phyloP scores from a whole-genome alignment of 352 stramenopile species.

The Phytophthora europaea region DNA sequence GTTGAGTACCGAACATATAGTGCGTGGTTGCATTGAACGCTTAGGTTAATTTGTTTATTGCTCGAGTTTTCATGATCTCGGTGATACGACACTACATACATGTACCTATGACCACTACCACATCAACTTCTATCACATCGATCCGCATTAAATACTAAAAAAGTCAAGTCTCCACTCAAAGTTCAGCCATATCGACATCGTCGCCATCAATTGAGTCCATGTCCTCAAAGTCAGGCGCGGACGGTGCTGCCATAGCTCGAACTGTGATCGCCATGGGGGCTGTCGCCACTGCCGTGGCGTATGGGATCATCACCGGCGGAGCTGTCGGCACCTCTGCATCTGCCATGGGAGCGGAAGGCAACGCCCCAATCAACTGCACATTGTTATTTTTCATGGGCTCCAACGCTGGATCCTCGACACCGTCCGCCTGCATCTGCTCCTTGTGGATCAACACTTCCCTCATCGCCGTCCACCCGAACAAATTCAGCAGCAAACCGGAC shows the following conservation, averaged over 20 bases:
- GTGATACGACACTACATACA: constrained; percentile 12
- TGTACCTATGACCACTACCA: constrained; percentile 15
- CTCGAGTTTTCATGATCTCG: constrained; percentile 18
- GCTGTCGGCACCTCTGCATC: constrained; percentile 38
- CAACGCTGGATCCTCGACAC: constrained; percentile 43
- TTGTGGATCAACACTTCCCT: constrained; percentile 62
- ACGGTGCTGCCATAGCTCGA: constrained; percentile 49
- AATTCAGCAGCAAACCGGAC: constrained; percentile 48
- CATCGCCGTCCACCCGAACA: constrained; percentile 69
- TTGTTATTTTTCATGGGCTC: constrained; percentile 51
- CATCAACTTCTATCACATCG: constrained; percentile 41
- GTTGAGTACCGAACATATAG: too few relatives aligned
- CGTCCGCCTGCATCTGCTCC: constrained; percentile 54
- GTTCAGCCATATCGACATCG: constrained; percentile 31
- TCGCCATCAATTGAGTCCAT: constrained; percentile 37
- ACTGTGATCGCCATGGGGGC: constrained; percentile 34
- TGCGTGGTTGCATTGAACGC: not conserved
- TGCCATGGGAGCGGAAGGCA: constrained; percentile 40
- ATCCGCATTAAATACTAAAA: constrained; percentile 40
- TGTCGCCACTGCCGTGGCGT: constrained; percentile 33
- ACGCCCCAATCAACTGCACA: constrained; percentile 60
- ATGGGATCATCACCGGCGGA: constrained; percentile 38
- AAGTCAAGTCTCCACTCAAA: constrained; percentile 23
- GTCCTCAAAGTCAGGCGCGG: constrained; percentile 50
- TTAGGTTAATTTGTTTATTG: constrained; percentile 22